Conservation (phyloP, 2,329 filamentous ascomycete genomes). For the Aspergillus uvarum region DNA sequence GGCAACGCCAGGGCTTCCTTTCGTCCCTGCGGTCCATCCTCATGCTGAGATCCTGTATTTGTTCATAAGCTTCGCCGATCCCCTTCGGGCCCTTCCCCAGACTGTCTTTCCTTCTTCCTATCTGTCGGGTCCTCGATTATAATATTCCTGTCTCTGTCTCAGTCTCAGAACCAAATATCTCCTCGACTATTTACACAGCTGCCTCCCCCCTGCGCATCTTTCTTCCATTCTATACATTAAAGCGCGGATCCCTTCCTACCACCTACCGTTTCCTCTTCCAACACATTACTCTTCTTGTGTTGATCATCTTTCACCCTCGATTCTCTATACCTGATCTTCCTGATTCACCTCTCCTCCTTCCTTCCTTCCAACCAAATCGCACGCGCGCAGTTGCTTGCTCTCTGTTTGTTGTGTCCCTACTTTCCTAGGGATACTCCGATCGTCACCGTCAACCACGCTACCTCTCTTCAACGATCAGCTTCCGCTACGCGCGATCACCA, state of each 20-base stretch:
- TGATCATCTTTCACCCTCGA: constrained; percentile 14
- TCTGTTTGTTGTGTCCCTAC: constrained; percentile 1
- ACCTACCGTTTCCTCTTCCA: constrained; percentile 3
- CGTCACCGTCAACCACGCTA: constrained; percentile 7
- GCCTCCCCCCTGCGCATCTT: constrained; percentile 9
- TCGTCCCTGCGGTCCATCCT: constrained; percentile 30
- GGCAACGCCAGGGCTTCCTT: constrained; percentile 28
- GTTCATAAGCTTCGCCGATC: constrained; percentile 48
- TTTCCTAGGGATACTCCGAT: constrained; percentile 4
- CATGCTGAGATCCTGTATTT: constrained; percentile 35
- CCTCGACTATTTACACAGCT: background rate
- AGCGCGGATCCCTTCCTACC: constrained; percentile 15
- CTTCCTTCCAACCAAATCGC: constrained; percentile 2
- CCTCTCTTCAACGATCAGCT: constrained; percentile 4
- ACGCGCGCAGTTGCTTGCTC: background rate
- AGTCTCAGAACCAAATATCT: constrained; percentile 11
- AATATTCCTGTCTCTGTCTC: background rate
- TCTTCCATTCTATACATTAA: background rate
- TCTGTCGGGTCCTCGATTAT: constrained; percentile 10
- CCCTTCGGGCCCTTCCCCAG: constrained; percentile 40
- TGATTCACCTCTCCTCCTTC: constrained; percentile 2
- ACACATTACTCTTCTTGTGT: constrained; percentile 4
- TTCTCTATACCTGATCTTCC: background rate
- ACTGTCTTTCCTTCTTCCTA: constrained; percentile 29
- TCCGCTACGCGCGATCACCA: constrained; percentile 1